Evolutionary conservation across 2,329 filamentous ascomycete genomes (phyloP), one percentile per base, ranked within the genome.

Genomic region (Penicillium glabrum): DNA sequence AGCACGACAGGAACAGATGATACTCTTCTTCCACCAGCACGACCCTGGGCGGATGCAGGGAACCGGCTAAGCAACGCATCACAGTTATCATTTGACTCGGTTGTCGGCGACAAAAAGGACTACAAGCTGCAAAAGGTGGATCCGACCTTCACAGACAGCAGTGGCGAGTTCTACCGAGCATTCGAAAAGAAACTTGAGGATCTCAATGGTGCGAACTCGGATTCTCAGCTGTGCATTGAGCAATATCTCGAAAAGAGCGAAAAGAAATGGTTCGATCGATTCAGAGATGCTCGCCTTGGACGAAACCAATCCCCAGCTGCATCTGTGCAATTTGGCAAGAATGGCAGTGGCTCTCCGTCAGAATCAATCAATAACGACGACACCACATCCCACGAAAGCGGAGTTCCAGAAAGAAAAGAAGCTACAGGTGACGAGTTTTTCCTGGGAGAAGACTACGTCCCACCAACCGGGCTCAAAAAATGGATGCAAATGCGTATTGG

Each of bases 91-190:
- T 75, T 86, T 4, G 77, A 84, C 52, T 79, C 79, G 3, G 79
- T 88, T 29, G 78, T 87, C 26, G 83, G 85, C 19, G 83, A 84
- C 56, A 85, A 86, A 67, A 82, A 82, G 52, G 81, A 86, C 64
- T 86, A 82, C 67, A 82, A 83, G 59, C 79, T 88, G 16, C 86
- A 89, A 67, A 85, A 87, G 54, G 83, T 89, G 0, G 85, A 86
- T 62, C 86, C 86, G 2, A 86, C 85, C 74, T 89, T 89, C 73
- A 88, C 83, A 6, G 86, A 89, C 67, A 81, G 82, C 46, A 84
- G 80, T 33, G 86, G 85, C 31, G 79, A 86, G 59, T 89, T 86
- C 69, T 85, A 83, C 61, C 77, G 77, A 58, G 78, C 75, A 1
- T 88, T 87, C 60, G 82, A 84, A 56, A 79, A 81, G 68, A 83